Evolutionary conservation across 2,329 filamentous ascomycete species (phyloP), one percentile per base, ranked within the genome.

Genomic region (Coniochaeta sp.): DNA sequence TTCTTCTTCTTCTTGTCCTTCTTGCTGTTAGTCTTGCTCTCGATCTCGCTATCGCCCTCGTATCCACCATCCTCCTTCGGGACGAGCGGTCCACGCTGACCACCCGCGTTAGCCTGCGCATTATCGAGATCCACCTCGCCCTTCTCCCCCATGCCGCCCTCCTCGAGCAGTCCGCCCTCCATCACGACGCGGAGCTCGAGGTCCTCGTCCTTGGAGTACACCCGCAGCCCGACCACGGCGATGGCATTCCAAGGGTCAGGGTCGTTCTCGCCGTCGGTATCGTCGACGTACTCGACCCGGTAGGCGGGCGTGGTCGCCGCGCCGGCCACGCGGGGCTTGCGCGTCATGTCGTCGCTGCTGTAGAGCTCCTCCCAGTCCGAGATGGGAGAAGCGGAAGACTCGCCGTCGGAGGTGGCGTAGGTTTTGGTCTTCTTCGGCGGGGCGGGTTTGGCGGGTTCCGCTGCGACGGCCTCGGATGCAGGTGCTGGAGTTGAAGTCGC

Each of bases 241-340:
- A 87, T 78, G 4, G 85, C 84, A 67, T 87, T 87, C 85, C 85
- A 88, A 1, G 83, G 81, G 26, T 83, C 79, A 26, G 77, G 71
- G 63, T 83, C 79, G 57, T 80, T 81, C 60, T 85, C 82, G 63
- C 83, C 81, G 11, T 84, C 81, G 0, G 76, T 77, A 22, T 82
- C 79, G 40, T 82, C 81, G 2, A 76, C 72, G 7, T 76, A 74
- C 5, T 68, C 61, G 3, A 68, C 33, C 17, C 63, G 59, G 9
- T 59, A 56, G 55, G 60, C 62, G 28, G 69, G 64, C 0, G 73
- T 65, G 0, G 73, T 69, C 1, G 74, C 67, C 9, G 75, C 72
- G 40, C 73, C 71, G 1, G 72, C 68, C 47, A 75, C 68, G 17
- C 78, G 76, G 5, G 79, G 81, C 68, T 81, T 81, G 60, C 79